Evolutionary conservation across 2,329 filamentous ascomycete genomes (phyloP), one percentile per base, ranked within the genome.

Genomic region (Colletotrichum phormii): DNA sequence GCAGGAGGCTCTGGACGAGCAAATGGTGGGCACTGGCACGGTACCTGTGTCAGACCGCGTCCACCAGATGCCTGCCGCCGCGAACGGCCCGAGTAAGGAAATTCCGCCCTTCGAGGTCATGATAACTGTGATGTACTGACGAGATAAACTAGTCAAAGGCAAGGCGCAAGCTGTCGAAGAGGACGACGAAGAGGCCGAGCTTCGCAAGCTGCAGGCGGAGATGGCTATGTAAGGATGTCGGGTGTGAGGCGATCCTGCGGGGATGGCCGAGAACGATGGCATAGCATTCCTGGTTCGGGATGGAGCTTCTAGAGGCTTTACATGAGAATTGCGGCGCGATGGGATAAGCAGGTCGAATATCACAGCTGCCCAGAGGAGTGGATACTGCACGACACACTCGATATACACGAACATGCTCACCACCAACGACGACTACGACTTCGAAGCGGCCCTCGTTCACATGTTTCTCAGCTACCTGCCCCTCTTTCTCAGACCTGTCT

Each of bases 131-230:
- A 11, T 12, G 13, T 46, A 31, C 72, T 75, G 54, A 75, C 60
- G 58, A 15, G 3, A 31, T 7, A 37, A 15, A 35, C 73, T 73
- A 89, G 86, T 87, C 82, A 87, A 87, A 85, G 82, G 85, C 76
- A 87, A 90, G 77, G 84, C 85, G 74, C 81, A 83, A 42, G 67
- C 64, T 58, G 80, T 77, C 64, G 91, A 93, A 80, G 95, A 98
- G 82, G 95, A 98, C 82, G 96, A 98, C 88, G 97, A 98, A 81
- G 96, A 98, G 83, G 96, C 93, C 79, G 96, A 98, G 86, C 87
- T 98, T 80, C 91, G 93, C 83, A 98, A 97, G 85, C 84, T 99
- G 77, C 95, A 97, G 82, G 95, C 95, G 46, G 96, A 98, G 84
- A 98, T 98, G 96, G 95, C 95, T 76, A 98, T 98, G 93, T 97